A percentile compares a stretch with the other conserved stretches of the same genome.
Conservation (phyloP, 1,139 yeast genomes). For the Sugiyamaella paludigena region DNA sequence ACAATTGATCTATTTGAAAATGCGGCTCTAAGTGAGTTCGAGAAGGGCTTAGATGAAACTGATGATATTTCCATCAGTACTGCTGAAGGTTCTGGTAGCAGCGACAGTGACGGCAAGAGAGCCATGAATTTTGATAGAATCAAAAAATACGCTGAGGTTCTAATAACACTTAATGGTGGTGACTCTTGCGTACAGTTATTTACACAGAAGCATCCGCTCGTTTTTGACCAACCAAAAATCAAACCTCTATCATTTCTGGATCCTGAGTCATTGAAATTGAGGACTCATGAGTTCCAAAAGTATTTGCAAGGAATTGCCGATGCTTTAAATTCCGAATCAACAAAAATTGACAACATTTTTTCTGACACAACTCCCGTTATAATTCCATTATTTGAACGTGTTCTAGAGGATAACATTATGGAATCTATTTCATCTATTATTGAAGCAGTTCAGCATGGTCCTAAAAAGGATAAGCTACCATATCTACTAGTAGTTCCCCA, state of each 20-base stretch:
- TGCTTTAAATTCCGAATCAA: conserved; percentile 38
- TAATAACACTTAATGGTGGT: conserved; percentile 40
- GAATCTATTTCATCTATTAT: conserved; percentile 34
- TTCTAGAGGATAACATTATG: conserved; percentile 39
- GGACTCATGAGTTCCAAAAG: conserved; percentile 33
- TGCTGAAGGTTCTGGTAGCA: no score
- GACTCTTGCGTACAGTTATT: conserved; percentile 48
- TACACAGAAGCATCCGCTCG: conserved; percentile 47
- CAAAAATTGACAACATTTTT: conserved; percentile 41
- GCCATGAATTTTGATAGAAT: conserved; percentile 37
- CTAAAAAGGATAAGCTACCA: neutral
- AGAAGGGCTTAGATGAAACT: conserved; percentile 50
- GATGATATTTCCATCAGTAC: conserved; percentile 35
- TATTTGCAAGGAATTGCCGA: conserved; percentile 37
- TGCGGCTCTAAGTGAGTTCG: conserved; percentile 70
- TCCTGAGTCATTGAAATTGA: conserved; percentile 29
- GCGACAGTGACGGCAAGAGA: neutral
- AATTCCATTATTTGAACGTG: conserved; percentile 34
- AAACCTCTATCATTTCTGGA: conserved; percentile 25
- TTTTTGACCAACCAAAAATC: conserved; percentile 19
- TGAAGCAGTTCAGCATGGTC: conserved; percentile 17
- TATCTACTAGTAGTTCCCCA: conserved; percentile 20
- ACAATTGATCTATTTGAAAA: conserved; percentile 71
- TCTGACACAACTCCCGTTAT: conserved; percentile 32
- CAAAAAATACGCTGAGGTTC: conserved; percentile 38